Base-by-base conservation (phyloP, 2,329 filamentous ascomycete genomes). In the Hypoxylon sp. region DNA sequence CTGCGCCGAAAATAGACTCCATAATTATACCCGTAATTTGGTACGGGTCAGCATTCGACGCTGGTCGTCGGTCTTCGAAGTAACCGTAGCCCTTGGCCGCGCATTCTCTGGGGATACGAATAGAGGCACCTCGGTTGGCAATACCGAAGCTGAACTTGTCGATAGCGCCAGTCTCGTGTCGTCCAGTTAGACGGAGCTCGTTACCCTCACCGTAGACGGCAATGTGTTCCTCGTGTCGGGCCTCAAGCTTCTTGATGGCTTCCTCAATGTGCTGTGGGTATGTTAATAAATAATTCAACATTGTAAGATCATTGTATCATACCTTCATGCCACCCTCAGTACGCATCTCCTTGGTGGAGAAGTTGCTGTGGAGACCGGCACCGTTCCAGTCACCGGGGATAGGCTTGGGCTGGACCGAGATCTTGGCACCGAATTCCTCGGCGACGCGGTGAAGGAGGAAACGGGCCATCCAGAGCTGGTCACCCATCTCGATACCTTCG, bases 361-460 rank as follows among this genome's bases (percentile, higher is more conserved):
- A 94, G 84, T 97, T 93, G 82, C 79, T 86, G 81, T 90, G 88
- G 43, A 91, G 85, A 55, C 69, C 69, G 54, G 91, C 91, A 69
- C 93, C 94, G 81, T 97, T 97, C 93, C 94, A 97, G 80, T 95
- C 88, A 69, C 93, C 93, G 51, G 87, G 85, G 62, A 97, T 92
- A 62, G 93, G 93, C 86, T 99, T 99, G 71, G 94, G 94, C 69
- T 92, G 84, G 73, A 97, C 88, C 27, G 93, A 95, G 61, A 97
- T 92, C 83, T 92, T 92, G 75, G 88, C 92, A 68, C 93, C 94
- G 69, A 97, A 97, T 70, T 97, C 93, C 75, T 99, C 94, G 44
- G 93, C 90, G 55, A 97, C 89, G 63, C 92, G 89, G 82, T 89
- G 83, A 62, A 95, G 88, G 66, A 95, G 81, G 84, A 91, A 95